Evolutionary conservation across 768 basidiomycete genomes (phyloP), one percentile per base, ranked within the genome.

Genomic region (Albatrellus ellisii): DNA sequence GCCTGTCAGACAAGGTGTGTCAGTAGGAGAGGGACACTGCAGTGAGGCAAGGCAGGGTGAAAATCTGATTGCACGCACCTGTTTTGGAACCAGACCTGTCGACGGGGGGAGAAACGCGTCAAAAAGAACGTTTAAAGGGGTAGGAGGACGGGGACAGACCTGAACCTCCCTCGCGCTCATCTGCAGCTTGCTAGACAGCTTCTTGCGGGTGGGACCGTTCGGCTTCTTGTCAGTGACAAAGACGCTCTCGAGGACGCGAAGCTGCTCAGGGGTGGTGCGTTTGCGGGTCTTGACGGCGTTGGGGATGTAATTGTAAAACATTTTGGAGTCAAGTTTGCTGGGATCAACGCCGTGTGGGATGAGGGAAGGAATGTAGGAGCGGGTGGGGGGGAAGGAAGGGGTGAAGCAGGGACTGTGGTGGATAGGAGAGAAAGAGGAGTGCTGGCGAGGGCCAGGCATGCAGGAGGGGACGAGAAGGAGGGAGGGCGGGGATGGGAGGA

Each of bases 161-260:
- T 98, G 92, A 2, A 98, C 86, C n/a, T 88, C 89, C 46, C 92
- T 68, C 17, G 89, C 77, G 8, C 86, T 84, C 92, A 98, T 98
- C 47, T 78, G 79, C 44, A 97, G 75, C 62, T 89, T 71, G 8
- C 69, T 63, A 0, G 90, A 83, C 41, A 98, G 75, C 48, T 75
- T 69, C 59, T 85, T 87, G 52, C 94, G 72, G 27, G 83, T 64
- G 6, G 71, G 63, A 28, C 78, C 80, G 59, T 90, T 91, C 12
- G 94, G 92, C 59, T 98, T 98, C 43, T 87, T 87, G 62, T 91
- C 89, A 51, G 72, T 68, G 53, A 75, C 76, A 62, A 94, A 98
- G 52, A 90, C 69, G 45, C 73, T 68, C 60, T 98, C 94, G 51
- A 98, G 77, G 50, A 88, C 75, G 61, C 80, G 80, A 56, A 95